Conservation (phyloP, 2,329 filamentous ascomycete species). For the Fusarium transvaalense region DNA sequence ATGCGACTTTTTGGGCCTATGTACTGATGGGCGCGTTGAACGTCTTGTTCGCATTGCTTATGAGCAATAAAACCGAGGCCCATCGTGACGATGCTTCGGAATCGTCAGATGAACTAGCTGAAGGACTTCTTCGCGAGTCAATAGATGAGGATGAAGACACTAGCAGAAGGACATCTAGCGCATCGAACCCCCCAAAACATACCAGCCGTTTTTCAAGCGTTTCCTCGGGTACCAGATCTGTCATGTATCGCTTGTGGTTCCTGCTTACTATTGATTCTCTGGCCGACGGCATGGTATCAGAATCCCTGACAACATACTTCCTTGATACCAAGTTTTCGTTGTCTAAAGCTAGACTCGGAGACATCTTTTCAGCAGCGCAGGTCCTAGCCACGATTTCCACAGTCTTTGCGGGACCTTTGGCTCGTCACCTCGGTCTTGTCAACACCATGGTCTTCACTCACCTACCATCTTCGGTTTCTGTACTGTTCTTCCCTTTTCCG, state of each 20-base stretch:
- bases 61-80: slow-evolving; percentile 67
- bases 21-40: slow-evolving; percentile 67
- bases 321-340: slow-evolving; percentile 68
- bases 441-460: slow-evolving; percentile 75
- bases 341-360: slow-evolving; percentile 69
- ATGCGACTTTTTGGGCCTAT: slow-evolving; percentile 70
- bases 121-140: slow-evolving; percentile 46
- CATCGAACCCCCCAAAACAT: slow-evolving; percentile 28
- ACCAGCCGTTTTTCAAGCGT: slow-evolving; percentile 64
- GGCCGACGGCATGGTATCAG: slow-evolving; percentile 74
- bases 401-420: slow-evolving; percentile 69
- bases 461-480: slow-evolving; percentile 71
- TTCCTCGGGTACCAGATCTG: slow-evolving; percentile 66
- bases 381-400: slow-evolving; percentile 66
- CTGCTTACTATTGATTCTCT: slow-evolving; percentile 73
- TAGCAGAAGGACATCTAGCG: slow-evolving; percentile 11
- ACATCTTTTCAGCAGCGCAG: slow-evolving; percentile 67
- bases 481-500: slow-evolving; percentile 70
- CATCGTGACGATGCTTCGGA: slow-evolving; percentile 41
- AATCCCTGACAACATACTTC: slow-evolving; percentile 70
- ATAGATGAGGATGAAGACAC: slow-evolving; percentile 24
- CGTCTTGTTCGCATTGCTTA: slow-evolving; percentile 58
- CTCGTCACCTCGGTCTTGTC: slow-evolving; percentile 69
- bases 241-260: slow-evolving; percentile 75
- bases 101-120: slow-evolving; percentile 36